These are phyloP conservation scores for Camellia sinensis DNA, from an alignment of 148 eudicot species.

Conservation along the genomic window DNA sequence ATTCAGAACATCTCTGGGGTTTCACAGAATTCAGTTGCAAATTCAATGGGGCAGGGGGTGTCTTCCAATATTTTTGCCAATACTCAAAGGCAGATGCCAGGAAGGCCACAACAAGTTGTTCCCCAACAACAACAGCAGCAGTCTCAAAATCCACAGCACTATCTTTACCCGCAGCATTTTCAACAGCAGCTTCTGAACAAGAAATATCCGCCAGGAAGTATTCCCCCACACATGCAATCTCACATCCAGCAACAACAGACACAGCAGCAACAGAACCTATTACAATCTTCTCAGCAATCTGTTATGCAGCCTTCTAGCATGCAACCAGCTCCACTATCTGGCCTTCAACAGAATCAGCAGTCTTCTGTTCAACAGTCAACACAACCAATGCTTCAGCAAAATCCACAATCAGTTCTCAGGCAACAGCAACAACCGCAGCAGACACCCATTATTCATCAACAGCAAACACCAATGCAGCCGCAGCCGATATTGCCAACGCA, in stretches of 20 bases:
- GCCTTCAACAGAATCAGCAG: slow-evolving; percentile 70
- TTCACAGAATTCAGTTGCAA: slow-evolving; percentile 65
- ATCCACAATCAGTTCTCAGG: slow-evolving; percentile 54
- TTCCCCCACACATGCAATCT: slow-evolving; percentile 56
- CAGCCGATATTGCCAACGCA: slow-evolving; percentile 44
- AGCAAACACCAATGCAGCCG: slow-evolving; percentile 49
- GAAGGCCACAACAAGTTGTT: slow-evolving; percentile 66
- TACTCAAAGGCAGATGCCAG: slow-evolving; percentile 74
- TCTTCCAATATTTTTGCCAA: slow-evolving; percentile 61
- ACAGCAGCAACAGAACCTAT: slow-evolving; percentile 44
- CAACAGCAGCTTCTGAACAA: slow-evolving; percentile 60
- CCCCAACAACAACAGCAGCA: slow-evolving; percentile 45
- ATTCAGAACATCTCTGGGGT: slow-evolving; percentile 48
- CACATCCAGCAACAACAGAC: slow-evolving; percentile 57
- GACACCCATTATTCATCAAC: slow-evolving; percentile 49
- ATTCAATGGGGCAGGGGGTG: slow-evolving; percentile 72
- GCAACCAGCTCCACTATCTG: slow-evolving; percentile 59
- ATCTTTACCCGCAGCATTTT: slow-evolving; percentile 59
- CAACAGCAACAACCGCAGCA: slow-evolving; percentile 57
- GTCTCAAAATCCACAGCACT: slow-evolving; percentile 62
- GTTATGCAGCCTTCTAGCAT: slow-evolving; percentile 71
- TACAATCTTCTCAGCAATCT: slow-evolving; percentile 73
- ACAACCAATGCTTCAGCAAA: slow-evolving; percentile 73
- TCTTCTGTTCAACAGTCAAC: slow-evolving; percentile 61
- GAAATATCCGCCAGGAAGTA: slow-evolving; percentile 57